phyloP scores from a whole-genome alignment of 768 basidiomycete species.

The Boletus tylopilopsis region DNA sequence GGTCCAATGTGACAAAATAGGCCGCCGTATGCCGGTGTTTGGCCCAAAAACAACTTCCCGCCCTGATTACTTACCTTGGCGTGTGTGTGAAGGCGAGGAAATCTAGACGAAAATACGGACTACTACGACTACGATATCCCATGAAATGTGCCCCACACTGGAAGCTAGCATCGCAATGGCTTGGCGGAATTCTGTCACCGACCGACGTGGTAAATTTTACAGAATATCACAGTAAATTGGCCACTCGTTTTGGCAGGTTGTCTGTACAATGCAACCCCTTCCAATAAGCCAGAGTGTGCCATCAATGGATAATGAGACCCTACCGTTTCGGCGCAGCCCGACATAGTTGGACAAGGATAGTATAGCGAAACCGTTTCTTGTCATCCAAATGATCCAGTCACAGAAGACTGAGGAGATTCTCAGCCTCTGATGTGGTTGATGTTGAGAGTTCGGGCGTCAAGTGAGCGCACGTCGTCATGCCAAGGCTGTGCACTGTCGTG shows the following conservation, averaged over 20 bases:
- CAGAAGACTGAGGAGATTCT: neutral
- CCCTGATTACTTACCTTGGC: conserved; percentile 29
- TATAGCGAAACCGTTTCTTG: neutral
- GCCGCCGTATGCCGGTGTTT: conserved; percentile 32
- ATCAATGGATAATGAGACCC: neutral
- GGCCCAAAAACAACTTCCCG: conserved; percentile 25
- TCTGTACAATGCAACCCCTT: neutral
- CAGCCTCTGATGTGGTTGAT: neutral
- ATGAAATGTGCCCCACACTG: neutral
- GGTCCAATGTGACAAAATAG: conserved; percentile 28
- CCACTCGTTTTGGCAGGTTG: neutral
- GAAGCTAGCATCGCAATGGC: neutral
- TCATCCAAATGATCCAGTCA: neutral
- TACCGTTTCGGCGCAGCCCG: conserved; percentile 1
- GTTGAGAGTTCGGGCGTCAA: neutral
- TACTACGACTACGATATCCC: conserved; percentile 12
- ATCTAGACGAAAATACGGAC: conserved; percentile 10
- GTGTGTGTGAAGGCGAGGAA: conserved; percentile 1
- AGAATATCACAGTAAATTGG: neutral
- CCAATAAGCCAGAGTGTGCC: conserved; percentile 1
- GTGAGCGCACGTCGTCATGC: conserved; percentile 6
- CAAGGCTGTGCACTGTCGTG: conserved; percentile 25
- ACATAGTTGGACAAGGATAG: neutral
- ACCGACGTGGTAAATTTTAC: neutral
- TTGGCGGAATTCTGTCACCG: neutral